Evolutionary conservation across 2,329 filamentous ascomycete genomes (phyloP), one percentile per base, ranked within the genome.

Genomic region (Ascochyta pisi): DNA sequence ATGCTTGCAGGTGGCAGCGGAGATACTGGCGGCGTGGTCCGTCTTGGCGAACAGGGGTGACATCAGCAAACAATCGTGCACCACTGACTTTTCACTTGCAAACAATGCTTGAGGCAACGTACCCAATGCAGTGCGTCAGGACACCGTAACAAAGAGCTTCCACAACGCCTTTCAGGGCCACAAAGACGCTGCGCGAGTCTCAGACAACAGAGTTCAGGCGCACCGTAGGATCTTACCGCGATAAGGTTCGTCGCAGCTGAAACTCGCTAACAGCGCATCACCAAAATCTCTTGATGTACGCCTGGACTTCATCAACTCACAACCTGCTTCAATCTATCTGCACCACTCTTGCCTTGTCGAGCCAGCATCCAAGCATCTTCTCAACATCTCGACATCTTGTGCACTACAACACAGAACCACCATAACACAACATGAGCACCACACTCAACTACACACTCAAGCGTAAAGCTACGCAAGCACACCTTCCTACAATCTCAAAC

Each of bases 231-330:
- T 55, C 41, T 24, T 50, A 46, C 46, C 46, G 45, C 42, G 42
- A 41, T 16, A 46, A 55, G 42, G 53, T 50, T 55, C 35, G 41
- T 46, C 46, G 16, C 35, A 27, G 26, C 27, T 55, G 53, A 55
- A 55, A 55, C 53, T 55, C 53, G 53, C 53, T 55, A 50, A 46
- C 16, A 42, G 47, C 39, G 53, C 46, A 50, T 50, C 53, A 29
- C 27, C 53, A 50, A 55, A 46, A 50, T 47, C 50, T 47, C 42
- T 55, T 40, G 37, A 33, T 35, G 46, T 31, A 38, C 41, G 46
- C 46, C 35, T 50, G 38, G 35, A 38, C 53, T 37, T 26, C 42
- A 31, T 24, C 15, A 33, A 13, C 27, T 19, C 27, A 34, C 35
- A 45, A 47, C 37, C 7, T 9, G 19, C 40, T 40, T n/a, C 38